Evolutionary conservation across 2,329 filamentous ascomycete species (phyloP).

Genomic region (Lachnellula cervina): DNA sequence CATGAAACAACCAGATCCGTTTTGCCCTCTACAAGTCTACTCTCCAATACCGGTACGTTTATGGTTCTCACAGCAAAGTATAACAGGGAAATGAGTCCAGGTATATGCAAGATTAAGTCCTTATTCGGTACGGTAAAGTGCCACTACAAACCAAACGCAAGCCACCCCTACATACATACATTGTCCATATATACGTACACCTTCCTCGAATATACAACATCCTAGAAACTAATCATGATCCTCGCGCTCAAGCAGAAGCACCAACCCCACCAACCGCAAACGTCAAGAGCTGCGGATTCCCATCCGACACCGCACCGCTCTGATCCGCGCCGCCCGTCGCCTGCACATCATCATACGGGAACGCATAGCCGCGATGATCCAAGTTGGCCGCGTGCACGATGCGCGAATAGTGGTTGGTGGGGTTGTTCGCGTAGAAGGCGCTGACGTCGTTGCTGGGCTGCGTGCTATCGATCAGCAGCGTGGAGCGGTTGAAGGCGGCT

Average conservation of each 20-base stretch:
- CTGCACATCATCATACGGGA: slow-evolving; percentile 65
- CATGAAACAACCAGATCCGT: no score
- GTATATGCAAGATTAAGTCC: no score
- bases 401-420: slow-evolving; percentile 61
- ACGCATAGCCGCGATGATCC: slow-evolving; percentile 59
- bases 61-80: no score
- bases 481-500: slow-evolving; percentile 26
- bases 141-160: no score
- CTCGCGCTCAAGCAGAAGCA: background rate
- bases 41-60: no score
- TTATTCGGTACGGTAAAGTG: no score
- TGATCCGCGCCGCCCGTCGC: slow-evolving; percentile 53
- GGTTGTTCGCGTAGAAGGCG: slow-evolving; percentile 47
- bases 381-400: slow-evolving; percentile 56
- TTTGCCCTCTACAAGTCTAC: no score
- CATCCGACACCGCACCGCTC: slow-evolving; percentile 56
- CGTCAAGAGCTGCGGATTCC: slow-evolving; percentile 14
- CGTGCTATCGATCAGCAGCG: slow-evolving; percentile 32
- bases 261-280: slow-evolving; percentile 14
- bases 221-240: no score
- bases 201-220: no score
- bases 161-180: no score
- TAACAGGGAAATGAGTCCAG: no score
- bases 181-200: no score
- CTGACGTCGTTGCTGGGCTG: slow-evolving; percentile 46